Evolutionary conservation across 2,329 filamentous ascomycete species (phyloP), one percentile per base, ranked within the genome.

Genomic region (Cryphonectria naterciae): DNA sequence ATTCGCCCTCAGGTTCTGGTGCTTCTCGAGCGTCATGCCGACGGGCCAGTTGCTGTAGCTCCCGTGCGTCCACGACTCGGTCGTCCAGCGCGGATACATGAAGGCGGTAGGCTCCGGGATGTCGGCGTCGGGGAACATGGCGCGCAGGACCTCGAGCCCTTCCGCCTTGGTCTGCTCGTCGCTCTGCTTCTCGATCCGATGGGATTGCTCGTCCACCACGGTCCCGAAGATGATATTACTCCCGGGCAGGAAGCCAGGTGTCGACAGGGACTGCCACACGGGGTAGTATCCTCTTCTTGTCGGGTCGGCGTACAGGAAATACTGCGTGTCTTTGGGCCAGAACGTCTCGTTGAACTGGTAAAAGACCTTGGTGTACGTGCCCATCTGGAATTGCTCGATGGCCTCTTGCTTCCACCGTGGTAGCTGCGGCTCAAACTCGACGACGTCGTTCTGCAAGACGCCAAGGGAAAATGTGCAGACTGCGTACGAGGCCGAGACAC

Each of bases 351-450:
- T 83, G 79, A 92, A 93, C 73, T 92, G 90, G 72, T 91, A 81
- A 79, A 93, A 93, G 72, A 93, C 87, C 77, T 93, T 93, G 67
- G 90, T 93, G 79, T 92, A 93, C 0, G 89, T 92, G 8, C 88
- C 91, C 87, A 93, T 92, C 72, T 84, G 82, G 77, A 92, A 92
- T 52, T 86, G 88, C 3, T 87, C 84, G 67, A 93, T 91, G 0
- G 88, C 87, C 2, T 84, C 84, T 19, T 85, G 81, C 78, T 93
- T 93, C 91, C 90, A 92, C 2, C 78, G 78, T 0, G 91, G 91
- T 0, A 93, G 81, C 6, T 80, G 74, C 0, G 91, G 91, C 15
- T 82, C 76, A 76, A 92, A 93, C 0, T 79, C 77, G 0, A 92
- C 85, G 0, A 81, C 84, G 2, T 88, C 83, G 72, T 88, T 87